phyloP scores from a whole-genome alignment of 208 protist species.

The Angomonas ambiguus region DNA sequence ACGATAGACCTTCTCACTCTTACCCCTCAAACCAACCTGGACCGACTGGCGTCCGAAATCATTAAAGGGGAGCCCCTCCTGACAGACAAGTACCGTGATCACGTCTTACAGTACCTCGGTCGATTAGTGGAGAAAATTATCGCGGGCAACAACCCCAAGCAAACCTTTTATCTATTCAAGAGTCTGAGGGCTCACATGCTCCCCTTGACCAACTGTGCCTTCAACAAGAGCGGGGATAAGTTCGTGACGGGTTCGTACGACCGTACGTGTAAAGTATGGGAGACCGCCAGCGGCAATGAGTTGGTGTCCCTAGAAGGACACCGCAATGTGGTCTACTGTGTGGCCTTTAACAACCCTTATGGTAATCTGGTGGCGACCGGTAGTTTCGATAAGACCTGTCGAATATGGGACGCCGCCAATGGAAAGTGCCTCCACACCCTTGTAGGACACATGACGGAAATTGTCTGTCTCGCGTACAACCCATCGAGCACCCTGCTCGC shows the following conservation, averaged over 20 bases:
- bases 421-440: conserved; percentile 91
- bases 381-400: conserved; percentile 96
- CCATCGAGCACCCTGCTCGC: conserved; percentile 86
- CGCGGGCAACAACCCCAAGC: conserved; percentile 55
- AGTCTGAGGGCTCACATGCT: conserved; percentile 94
- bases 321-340: conserved; percentile 95
- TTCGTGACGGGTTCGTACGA: conserved; percentile 96
- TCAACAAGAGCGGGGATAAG: conserved; percentile 93
- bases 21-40: conserved; percentile 75
- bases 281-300: conserved; percentile 91
- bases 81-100: conserved; percentile 53
- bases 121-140: conserved; percentile 87
- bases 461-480: conserved; percentile 95
- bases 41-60: conserved; percentile 79
- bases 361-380: conserved; percentile 93
- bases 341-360: conserved; percentile 95
- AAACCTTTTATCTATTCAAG: conserved; percentile 93
- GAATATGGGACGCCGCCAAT: conserved; percentile 90
- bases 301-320: conserved; percentile 92
- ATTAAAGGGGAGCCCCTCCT: conserved; percentile 89
- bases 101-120: conserved; percentile 80
- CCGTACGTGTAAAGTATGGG: conserved; percentile 95
- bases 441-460: conserved; percentile 91
- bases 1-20: conserved; percentile 91
- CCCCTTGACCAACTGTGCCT: conserved; percentile 96